Percentiles rank a stretch among this genome's conserved stretches.
phyloP scores from a whole-genome alignment of 257 asterid genomes.

The Solanum chilense region DNA sequence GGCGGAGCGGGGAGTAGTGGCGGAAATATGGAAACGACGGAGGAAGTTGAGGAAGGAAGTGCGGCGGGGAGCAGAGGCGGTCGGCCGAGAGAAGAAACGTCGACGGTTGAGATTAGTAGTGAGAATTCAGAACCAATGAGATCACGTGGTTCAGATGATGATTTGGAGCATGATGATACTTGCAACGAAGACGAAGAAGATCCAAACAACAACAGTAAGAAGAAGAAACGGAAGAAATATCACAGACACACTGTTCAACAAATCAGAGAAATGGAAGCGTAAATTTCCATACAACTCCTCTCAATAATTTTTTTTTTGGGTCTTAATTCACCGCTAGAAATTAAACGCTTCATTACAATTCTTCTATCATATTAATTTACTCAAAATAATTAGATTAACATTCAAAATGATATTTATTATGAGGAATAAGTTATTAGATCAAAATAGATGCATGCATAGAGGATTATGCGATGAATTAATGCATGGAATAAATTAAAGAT shows the following conservation, averaged over 20 bases:
- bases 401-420: neutral
- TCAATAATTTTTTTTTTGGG: neutral
- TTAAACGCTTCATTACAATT: neutral
- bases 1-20: constrained; percentile 7
- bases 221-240: constrained; percentile 65
- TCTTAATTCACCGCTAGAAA: neutral
- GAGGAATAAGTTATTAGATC: neutral
- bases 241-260: constrained; percentile 77
- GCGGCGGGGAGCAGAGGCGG: constrained; percentile 9
- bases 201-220: constrained; percentile 15
- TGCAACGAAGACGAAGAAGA: constrained; percentile 20
- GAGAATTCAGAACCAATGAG: constrained; percentile 62
- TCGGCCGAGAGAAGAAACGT: constrained; percentile 16
- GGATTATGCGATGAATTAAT: neutral
- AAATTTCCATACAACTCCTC: constrained; percentile 2
- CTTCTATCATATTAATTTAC: neutral
- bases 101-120: constrained; percentile 65
- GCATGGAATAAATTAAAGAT: neutral
- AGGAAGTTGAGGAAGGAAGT: constrained; percentile 19
- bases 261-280: constrained; percentile 82
- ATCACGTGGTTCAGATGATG: constrained; percentile 47
- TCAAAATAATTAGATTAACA: neutral
- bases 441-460: neutral
- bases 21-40: constrained; percentile 16
- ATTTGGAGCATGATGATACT: constrained; percentile 30